Percentiles rank a stretch among this genome's conserved stretches.
phyloP scores from a whole-genome alignment of 441 rosid genomes.

The Populus trichocarpa region DNA sequence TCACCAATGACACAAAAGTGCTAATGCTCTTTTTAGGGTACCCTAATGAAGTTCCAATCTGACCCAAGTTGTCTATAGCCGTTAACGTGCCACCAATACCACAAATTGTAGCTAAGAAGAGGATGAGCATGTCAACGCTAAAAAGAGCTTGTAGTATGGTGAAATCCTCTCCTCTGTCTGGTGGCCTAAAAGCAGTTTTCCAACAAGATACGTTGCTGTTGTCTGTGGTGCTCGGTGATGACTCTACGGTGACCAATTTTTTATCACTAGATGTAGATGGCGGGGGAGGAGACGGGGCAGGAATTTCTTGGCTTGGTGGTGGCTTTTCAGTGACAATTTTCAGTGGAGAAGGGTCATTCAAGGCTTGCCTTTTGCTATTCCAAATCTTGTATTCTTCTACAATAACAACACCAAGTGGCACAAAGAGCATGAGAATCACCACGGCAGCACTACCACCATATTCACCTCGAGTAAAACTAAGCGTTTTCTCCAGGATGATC shows the following conservation, averaged over 20 bases:
- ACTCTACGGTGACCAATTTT: background rate
- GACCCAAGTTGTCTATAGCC: slow-evolving; percentile 23
- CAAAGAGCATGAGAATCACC: slow-evolving; percentile 40
- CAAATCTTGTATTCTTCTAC: slow-evolving; percentile 46
- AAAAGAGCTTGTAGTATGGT: slow-evolving; percentile 77
- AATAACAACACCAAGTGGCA: slow-evolving; percentile 37
- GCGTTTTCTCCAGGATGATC: slow-evolving; percentile 34
- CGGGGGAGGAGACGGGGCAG: slow-evolving; percentile 5
- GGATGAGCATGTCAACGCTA: slow-evolving; percentile 63
- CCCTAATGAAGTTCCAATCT: slow-evolving; percentile 60
- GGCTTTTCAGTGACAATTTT: slow-evolving; percentile 35
- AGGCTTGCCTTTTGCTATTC: slow-evolving; percentile 24
- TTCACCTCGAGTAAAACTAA: slow-evolving; percentile 26
- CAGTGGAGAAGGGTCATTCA: slow-evolving; percentile 37
- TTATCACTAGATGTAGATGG: slow-evolving; percentile 6
- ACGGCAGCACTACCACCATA: slow-evolving; percentile 39
- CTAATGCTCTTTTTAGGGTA: slow-evolving; percentile 55
- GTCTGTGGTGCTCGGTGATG: background rate
- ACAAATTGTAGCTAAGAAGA: slow-evolving; percentile 59
- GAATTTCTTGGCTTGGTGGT: slow-evolving; percentile 3
- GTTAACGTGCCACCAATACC: slow-evolving; percentile 71
- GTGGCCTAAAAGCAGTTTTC: slow-evolving; percentile 49
- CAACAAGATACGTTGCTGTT: slow-evolving; percentile 44
- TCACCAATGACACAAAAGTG: slow-evolving; percentile 75
- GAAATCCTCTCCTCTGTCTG: slow-evolving; percentile 73